Conservation (phyloP, 108 stramenopile species). For the Fragilaria crotonensis region DNA sequence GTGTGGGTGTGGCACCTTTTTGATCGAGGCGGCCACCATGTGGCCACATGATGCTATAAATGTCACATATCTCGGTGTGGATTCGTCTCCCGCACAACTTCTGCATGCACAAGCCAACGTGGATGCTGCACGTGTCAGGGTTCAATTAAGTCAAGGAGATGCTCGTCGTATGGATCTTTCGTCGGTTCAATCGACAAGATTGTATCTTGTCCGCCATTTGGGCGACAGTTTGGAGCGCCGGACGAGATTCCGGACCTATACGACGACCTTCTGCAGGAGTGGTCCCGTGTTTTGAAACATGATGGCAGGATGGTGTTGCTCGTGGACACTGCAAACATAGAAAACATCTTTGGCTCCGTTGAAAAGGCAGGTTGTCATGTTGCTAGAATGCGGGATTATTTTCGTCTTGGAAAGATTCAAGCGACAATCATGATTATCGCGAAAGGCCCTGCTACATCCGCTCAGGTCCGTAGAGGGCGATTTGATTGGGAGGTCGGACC, state of each 20-base stretch:
- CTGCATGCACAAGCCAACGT: background rate
- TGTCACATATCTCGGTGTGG: constrained; percentile 11
- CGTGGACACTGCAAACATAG: constrained; percentile 5
- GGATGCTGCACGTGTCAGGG: no score
- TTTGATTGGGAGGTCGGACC: background rate
- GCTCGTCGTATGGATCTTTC: constrained; percentile 1
- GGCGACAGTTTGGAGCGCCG: constrained; percentile 13
- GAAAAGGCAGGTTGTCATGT: constrained; percentile 6
- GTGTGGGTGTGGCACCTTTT: constrained; percentile 86
- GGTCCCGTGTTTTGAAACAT: constrained; percentile 17
- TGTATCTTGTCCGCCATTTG: constrained; percentile 30
- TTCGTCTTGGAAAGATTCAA: background rate
- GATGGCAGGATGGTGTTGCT: constrained; percentile 11
- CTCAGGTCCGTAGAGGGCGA: background rate
- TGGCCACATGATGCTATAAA: constrained; percentile 15
- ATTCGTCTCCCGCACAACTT: constrained; percentile 15
- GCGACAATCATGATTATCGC: constrained; percentile 10
- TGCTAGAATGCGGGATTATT: background rate
- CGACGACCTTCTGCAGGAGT: constrained; percentile 6
- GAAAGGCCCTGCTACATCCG: no score
- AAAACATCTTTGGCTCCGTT: background rate
- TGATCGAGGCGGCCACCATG: constrained; percentile 55
- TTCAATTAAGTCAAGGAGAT: background rate
- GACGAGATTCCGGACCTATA: background rate
- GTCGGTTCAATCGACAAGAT: constrained; percentile 16